A percentile compares a stretch with the other conserved stretches of the same genome.
Evolutionary conservation across 176 grass and related monocot species (phyloP).

Genomic region (Avena eriantha): DNA sequence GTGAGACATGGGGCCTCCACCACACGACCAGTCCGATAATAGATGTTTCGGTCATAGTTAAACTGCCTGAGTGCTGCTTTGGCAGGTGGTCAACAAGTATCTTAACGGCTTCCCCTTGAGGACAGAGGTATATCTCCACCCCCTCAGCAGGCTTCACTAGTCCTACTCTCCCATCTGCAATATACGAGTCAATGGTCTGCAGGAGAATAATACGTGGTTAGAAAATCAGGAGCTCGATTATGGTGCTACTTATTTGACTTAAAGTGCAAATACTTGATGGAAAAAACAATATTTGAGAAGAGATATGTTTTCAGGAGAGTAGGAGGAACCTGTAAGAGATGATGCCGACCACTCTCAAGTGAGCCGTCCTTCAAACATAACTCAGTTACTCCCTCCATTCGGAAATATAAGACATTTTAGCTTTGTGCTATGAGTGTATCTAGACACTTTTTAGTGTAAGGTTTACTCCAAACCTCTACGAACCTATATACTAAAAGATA

Average conservation of each 20-base stretch:
- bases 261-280: background rate
- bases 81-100: slow-evolving; percentile 57
- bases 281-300: background rate
- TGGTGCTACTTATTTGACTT: background rate
- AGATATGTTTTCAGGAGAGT: background rate
- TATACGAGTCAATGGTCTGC: slow-evolving; percentile 68
- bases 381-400: no score
- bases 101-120: slow-evolving; percentile 51
- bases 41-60: slow-evolving; percentile 9
- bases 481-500: no score
- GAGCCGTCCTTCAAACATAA: slow-evolving; percentile 62
- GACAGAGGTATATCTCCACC: slow-evolving; percentile 74
- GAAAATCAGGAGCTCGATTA: background rate
- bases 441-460: no score
- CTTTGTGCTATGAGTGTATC: no score
- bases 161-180: slow-evolving; percentile 66
- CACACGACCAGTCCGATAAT: slow-evolving; percentile 71
- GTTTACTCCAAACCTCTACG: no score
- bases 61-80: slow-evolving; percentile 51
- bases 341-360: slow-evolving; percentile 46
- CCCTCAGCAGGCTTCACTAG: slow-evolving; percentile 56
- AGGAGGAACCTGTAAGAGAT: slow-evolving; percentile 62
- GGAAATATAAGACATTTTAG: no score
- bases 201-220: slow-evolving; percentile 22
- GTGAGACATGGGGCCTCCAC: slow-evolving; percentile 50